Conservation (phyloP, 2,329 filamentous ascomycete genomes). For the Hypoxylon sp. region DNA sequence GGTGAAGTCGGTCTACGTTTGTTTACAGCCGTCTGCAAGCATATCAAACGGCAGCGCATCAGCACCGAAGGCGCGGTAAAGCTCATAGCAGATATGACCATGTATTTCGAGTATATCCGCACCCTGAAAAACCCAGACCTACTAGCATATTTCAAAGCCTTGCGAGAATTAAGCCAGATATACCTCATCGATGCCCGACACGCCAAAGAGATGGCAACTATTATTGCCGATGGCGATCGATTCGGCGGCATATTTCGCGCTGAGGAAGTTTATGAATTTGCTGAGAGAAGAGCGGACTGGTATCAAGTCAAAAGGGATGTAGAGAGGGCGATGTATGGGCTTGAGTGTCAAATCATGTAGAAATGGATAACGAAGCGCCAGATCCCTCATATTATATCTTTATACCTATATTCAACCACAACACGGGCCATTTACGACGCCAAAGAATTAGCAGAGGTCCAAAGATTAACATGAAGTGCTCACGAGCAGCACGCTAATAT, state of each 20-base stretch:
- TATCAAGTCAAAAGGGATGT: constrained; percentile 89
- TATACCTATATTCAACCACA: constrained; percentile 2
- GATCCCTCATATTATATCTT: not conserved
- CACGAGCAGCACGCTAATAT: not conserved
- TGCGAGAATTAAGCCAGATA: constrained; percentile 94
- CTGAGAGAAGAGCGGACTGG: constrained; percentile 94
- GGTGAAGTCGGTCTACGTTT: constrained; percentile 95
- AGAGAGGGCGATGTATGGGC: constrained; percentile 96
- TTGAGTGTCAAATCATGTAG: constrained; percentile 89
- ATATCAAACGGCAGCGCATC: constrained; percentile 95
- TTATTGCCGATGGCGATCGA: constrained; percentile 91
- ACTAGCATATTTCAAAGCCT: constrained; percentile 89
- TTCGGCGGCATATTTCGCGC: constrained; percentile 94
- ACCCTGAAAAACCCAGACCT: constrained; percentile 87
- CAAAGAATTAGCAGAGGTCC: not conserved
- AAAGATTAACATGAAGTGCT: constrained; percentile 3
- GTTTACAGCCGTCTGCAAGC: constrained; percentile 94
- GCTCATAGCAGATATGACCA: constrained; percentile 96
- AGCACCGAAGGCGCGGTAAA: constrained; percentile 90
- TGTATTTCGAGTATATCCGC: constrained; percentile 88
- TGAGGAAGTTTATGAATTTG: constrained; percentile 98
- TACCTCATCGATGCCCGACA: constrained; percentile 90
- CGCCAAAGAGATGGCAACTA: constrained; percentile 93
- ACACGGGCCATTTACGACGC: not conserved
- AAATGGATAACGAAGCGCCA: constrained; percentile 22